Evolutionary conservation across 495 filamentous ascomycete species (phyloP), one percentile per base, ranked within the genome.

Genomic region (Hypoxylon lenormandii): DNA sequence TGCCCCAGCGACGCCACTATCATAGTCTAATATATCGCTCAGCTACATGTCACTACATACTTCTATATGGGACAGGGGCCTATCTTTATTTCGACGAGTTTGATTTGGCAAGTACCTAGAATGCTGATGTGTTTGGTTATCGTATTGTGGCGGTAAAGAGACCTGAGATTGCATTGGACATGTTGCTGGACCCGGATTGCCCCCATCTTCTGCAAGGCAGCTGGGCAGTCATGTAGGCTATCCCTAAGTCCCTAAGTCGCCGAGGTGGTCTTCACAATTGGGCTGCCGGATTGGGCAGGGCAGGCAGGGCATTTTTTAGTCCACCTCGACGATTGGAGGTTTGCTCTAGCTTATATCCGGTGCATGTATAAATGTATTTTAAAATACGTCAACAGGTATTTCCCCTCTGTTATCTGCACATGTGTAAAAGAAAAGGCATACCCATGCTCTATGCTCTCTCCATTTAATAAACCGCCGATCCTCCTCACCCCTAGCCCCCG

Each of bases 391-490:
- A 23, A 40, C 37, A n/a, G n/a, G n/a, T 59, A 51, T 56, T 38
- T 16, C 42, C 37, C 46, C 26, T 21, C 38, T 26, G 23, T 5
- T n/a, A n/a, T n/a, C 19, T 38, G 19, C 37, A 30, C 5, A 28
- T 19, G 18, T 47, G 5, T 15, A 38, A 40, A n/a, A 47, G 40
- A 30, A 36, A 50, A 3, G 6, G 5, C 4, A n/a, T n/a, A n/a
- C n/a, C n/a, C n/a, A n/a, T n/a, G 22, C 57, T 54, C 68, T 60
- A 43, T 62, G 62, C 50, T 53, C 42, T 49, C 51, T 47, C 52
- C 61, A 43, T 70, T 70, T 64, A 59, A 60, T 60, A 66, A 71
- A 62, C 28, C 61, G 62, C 68, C 62, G 62, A 71, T 71, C 68
- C 62, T 63, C 33, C 53, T n/a, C n/a, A n/a, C 53, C 45, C 11